Evolutionary conservation across 805 yeast genomes (phyloP), one percentile per base, ranked within the genome.

Genomic region (Tetrapisispora taiwanensis): DNA sequence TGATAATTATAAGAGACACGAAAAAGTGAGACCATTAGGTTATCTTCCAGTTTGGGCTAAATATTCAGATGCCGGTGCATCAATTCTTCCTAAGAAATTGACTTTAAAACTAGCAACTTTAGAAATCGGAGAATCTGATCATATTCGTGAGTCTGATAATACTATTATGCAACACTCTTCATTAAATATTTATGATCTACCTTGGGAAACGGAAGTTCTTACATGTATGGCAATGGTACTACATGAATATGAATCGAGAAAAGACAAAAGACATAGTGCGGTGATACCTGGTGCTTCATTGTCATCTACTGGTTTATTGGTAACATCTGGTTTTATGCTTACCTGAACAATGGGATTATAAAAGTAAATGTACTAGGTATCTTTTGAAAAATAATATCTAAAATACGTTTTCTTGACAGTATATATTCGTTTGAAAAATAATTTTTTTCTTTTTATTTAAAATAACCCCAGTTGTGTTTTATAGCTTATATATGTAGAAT

Each of bases 221-320:
- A 54, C 64, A 3, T 60, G 63, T 39, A 62, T 62, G 66, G 56
- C 60, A 31, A 55, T 62, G 59, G 47, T 58, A 4, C 42, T 60
- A 28, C 64, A 60, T 43, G 63, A 56, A 18, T 53, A 54, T 30
- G 66, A 62, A 44, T 51, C 61, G 20, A 53, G 61, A 38, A 62
- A 62, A 44, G 66, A 60, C 30, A 56, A 55, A 43, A 32, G 56
- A 27, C 55, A 52, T 40, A 43, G 27, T 33, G 39, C 30, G n/a
- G 35, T 32, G 20, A n/a, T 19, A 6, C 22, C 28, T 12, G 40
- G 28, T 13, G 33, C 30, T 3, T 28, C 36, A 17, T 6, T 41
- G 5, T 6, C 34, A 5, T 30, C 44, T 13, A 30, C 40, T 4
- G 43, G 43, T 4, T 12, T 37, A 7, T 37, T 37, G 26, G 7